A percentile compares a stretch with the other conserved stretches of the same genome.
Evolutionary conservation across 2,329 filamentous ascomycete species (phyloP).

Genomic region (Aspergillus cejpii): DNA sequence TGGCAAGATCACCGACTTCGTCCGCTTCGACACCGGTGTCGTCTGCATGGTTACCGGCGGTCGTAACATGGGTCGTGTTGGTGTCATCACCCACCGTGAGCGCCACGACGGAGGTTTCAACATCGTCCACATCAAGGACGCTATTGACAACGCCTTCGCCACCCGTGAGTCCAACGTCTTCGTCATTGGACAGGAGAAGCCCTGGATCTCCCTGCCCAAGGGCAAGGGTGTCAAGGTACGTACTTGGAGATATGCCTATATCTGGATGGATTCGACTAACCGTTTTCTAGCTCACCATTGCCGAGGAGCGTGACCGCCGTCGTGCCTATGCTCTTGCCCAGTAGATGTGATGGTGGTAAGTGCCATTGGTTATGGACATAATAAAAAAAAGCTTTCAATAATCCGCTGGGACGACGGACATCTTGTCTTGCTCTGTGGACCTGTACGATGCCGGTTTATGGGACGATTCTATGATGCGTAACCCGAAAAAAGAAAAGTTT

Average conservation of each 20-base stretch:
- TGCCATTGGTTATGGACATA: slow-evolving; percentile 19
- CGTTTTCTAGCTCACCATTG: slow-evolving; percentile 68
- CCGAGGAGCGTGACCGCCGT: slow-evolving; percentile 97
- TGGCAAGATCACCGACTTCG: slow-evolving; percentile 96
- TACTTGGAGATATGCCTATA: slow-evolving; percentile 7
- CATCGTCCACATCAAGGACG: slow-evolving; percentile 99
- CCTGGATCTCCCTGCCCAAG: slow-evolving; percentile 99
- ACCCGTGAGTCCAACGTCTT: slow-evolving; percentile 99
- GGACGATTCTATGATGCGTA: slow-evolving; percentile 19
- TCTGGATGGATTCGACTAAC: slow-evolving; percentile 16
- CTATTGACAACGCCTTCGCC: slow-evolving; percentile 99
- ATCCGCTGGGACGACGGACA: slow-evolving; percentile 29
- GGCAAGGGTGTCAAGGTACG: slow-evolving; percentile 95
- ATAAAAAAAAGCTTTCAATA: slow-evolving; percentile 26
- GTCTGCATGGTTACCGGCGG: slow-evolving; percentile 98
- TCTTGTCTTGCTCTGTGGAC: slow-evolving; percentile 36
- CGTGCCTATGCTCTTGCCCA: slow-evolving; percentile 60
- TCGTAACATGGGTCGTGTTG: slow-evolving; percentile 99
- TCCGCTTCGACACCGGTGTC: slow-evolving; percentile 97
- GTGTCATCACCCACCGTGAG: slow-evolving; percentile 99
- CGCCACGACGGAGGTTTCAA: slow-evolving; percentile 99
- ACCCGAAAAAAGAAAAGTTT: slow-evolving; percentile 17
- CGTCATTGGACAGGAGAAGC: slow-evolving; percentile 97
- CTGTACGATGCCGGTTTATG: slow-evolving; percentile 30
- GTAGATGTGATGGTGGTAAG: slow-evolving; percentile 34